phyloP scores from a whole-genome alignment of 345 rosid species.

The Brassica cretica region DNA sequence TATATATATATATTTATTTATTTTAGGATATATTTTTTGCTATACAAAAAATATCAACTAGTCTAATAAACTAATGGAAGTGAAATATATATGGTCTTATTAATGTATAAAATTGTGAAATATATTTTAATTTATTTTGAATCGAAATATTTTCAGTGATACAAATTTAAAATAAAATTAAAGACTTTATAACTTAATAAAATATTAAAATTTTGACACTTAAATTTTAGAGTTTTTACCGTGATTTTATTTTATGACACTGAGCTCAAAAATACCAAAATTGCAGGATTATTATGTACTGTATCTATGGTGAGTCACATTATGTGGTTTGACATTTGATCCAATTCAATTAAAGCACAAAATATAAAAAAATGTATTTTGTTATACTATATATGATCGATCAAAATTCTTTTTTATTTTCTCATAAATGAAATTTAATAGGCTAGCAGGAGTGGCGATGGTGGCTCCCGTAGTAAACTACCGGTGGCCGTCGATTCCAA shows the following conservation, averaged over 20 bases:
- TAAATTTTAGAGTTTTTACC: neutral
- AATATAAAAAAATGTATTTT: neutral
- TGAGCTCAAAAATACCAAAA: neutral
- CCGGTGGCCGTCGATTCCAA: conserved; percentile 79
- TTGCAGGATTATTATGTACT: neutral
- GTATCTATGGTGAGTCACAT: neutral
- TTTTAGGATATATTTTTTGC: neutral
- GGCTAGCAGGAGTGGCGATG: conserved; percentile 78
- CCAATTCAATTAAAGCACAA: neutral
- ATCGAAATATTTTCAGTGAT: neutral
- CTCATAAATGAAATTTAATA: conserved; percentile 36
- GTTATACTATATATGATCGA: neutral
- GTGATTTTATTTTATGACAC: neutral
- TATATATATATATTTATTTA: no score
- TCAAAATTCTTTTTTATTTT: neutral
- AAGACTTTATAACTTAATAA: neutral
- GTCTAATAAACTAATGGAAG: neutral
- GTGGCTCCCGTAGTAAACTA: conserved; percentile 74
- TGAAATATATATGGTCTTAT: no score
- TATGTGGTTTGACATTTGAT: neutral
- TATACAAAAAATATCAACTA: neutral
- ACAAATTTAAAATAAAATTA: neutral
- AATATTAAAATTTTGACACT: neutral
- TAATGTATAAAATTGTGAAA: neutral
- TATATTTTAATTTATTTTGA: neutral